Conservation (phyloP, 2,329 filamentous ascomycete genomes). For the Alternaria rosae region DNA sequence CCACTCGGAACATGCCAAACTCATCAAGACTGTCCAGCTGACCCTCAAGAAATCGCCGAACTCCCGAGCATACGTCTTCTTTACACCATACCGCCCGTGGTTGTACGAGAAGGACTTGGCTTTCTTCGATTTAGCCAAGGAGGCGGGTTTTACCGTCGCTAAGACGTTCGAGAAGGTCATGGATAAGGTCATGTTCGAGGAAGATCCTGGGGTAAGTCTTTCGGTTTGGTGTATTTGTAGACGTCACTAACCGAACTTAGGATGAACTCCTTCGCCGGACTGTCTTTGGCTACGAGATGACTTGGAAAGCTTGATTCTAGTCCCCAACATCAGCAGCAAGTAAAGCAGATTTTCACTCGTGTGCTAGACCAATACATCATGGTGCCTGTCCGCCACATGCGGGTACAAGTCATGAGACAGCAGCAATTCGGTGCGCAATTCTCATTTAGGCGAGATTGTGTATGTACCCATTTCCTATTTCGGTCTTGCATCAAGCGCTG, state of each 20-base stretch:
- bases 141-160: constrained; percentile 75
- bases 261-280: constrained; percentile 82
- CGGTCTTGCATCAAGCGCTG: background rate
- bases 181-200: constrained; percentile 87
- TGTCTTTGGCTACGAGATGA: constrained; percentile 78
- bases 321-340: background rate
- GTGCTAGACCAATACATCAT: background rate
- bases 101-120: constrained; percentile 81
- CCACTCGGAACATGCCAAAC: constrained; percentile 82
- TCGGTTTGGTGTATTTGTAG: too few species aligned
- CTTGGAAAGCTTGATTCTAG: constrained; percentile 59
- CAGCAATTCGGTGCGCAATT: background rate
- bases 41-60: constrained; percentile 66
- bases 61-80: constrained; percentile 83
- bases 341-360: background rate
- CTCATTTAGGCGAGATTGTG: background rate
- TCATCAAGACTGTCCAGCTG: constrained; percentile 74
- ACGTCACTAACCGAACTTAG: constrained; percentile 40
- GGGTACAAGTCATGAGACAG: background rate
- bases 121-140: constrained; percentile 81
- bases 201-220: constrained; percentile 75
- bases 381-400: background rate
- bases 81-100: constrained; percentile 94
- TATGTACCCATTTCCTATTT: background rate
- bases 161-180: constrained; percentile 83